Conservation (phyloP, 169 alveolate genomes). For the Plasmodium vivax region DNA sequence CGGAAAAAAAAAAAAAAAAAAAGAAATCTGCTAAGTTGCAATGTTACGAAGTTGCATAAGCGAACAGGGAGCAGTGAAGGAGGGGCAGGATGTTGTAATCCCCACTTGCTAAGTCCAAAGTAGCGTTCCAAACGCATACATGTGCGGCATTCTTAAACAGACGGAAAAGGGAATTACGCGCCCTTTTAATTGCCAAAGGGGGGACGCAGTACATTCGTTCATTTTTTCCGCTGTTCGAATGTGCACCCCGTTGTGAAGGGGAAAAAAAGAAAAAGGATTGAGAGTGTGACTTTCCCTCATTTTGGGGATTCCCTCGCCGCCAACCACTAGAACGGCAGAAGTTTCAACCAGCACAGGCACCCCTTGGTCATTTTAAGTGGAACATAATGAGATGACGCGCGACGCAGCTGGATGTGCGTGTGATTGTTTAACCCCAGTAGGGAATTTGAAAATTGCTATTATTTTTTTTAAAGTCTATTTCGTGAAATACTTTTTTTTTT, state of each 20-base stretch:
- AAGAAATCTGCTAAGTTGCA: background rate
- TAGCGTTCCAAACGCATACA: background rate
- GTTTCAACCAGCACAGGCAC: background rate
- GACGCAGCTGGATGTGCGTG: background rate
- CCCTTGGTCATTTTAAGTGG: background rate
- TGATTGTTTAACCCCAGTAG: background rate
- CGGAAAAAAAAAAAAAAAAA: slow-evolving; percentile 3
- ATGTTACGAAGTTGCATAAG: background rate
- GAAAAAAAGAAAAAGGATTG: background rate
- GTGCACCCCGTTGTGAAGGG: background rate
- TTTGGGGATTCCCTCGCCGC: background rate
- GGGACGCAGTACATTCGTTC: background rate
- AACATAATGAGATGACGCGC: background rate
- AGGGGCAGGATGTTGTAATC: background rate
- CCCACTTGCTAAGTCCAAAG: background rate
- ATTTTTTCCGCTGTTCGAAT: background rate
- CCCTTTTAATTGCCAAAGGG: background rate
- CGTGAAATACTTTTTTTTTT: background rate
- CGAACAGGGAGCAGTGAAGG: background rate
- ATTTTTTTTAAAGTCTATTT: background rate
- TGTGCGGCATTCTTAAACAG: background rate
- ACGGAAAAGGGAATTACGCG: background rate
- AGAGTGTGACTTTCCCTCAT: background rate
- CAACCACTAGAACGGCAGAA: background rate
- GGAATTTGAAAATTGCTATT: background rate